Percentiles rank a stretch among this genome's conserved stretches.
Conservation (phyloP, 305 asterid species). For the Solanum hybrid region DNA sequence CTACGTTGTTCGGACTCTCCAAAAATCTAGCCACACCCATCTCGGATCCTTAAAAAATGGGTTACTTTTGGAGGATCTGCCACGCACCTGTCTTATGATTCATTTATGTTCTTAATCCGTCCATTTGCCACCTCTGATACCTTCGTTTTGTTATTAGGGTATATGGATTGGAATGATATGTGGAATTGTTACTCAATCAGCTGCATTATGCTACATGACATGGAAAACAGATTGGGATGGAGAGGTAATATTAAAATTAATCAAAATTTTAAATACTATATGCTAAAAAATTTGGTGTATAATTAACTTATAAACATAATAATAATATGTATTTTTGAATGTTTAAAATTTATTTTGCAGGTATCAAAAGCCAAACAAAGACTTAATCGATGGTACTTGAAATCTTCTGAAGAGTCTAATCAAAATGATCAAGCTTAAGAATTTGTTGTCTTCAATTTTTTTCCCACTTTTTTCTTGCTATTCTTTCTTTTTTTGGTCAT, state of each 20-base stretch:
- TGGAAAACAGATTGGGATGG: slow-evolving; percentile 49
- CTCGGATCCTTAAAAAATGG: not conserved
- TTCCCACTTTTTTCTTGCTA: not conserved
- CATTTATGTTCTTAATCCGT: not conserved
- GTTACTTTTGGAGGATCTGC: not conserved
- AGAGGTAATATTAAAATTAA: not conserved
- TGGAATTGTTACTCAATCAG: slow-evolving; percentile 46
- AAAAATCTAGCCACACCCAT: not conserved
- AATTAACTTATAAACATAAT: not conserved
- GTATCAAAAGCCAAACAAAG: slow-evolving; percentile 14
- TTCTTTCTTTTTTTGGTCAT: not conserved
- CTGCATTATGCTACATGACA: slow-evolving; percentile 43
- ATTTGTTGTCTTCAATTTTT: not conserved
- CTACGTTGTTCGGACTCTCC: not conserved
- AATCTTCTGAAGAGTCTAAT: not conserved
- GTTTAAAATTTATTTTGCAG: not conserved
- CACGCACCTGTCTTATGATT: not conserved
- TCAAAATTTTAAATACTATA: not conserved
- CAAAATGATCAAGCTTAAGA: not conserved
- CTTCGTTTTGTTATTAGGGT: slow-evolving; percentile 24
- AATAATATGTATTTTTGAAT: not conserved
- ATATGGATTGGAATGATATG: slow-evolving; percentile 69
- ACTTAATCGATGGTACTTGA: not conserved
- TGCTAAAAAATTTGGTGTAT: not conserved
- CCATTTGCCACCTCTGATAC: not conserved